Percentiles rank a stretch among this genome's conserved stretches.
Evolutionary conservation across 139 green algal genomes (phyloP).

Genomic region (Pseudopediastrum boryanum): DNA sequence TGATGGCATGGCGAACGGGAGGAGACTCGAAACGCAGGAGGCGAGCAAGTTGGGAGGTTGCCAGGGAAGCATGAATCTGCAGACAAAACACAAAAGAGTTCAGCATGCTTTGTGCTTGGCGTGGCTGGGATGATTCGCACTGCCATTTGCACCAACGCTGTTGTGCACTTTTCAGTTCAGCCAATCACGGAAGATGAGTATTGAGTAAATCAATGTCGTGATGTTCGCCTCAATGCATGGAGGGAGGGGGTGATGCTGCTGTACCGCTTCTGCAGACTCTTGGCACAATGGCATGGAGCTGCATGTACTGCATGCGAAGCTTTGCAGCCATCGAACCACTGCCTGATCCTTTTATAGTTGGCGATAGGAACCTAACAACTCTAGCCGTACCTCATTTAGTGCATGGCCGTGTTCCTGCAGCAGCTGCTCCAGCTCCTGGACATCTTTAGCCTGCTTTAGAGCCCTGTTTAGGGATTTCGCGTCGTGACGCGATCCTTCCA

Average conservation of each 20-base stretch:
- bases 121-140: no score
- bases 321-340: background rate
- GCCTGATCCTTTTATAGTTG: background rate
- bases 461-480: background rate
- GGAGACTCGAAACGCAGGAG: constrained; percentile 18
- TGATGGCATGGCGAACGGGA: background rate
- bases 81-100: background rate
- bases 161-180: background rate
- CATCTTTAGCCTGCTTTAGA: background rate
- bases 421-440: background rate
- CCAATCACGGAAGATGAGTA: background rate
- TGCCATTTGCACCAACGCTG: no score
- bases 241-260: background rate
- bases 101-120: background rate
- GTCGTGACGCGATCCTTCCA: background rate
- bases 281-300: background rate
- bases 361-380: background rate
- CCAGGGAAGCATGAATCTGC: constrained; percentile 25
- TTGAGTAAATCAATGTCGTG: background rate
- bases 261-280: background rate
- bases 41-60: constrained; percentile 7
- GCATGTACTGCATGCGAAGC: constrained; percentile 4
- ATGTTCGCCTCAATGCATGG: background rate
- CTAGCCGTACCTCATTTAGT: background rate
- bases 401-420: background rate